Percentiles rank a stretch among this genome's conserved stretches.
Evolutionary conservation across 192 early-diverging fungal genomes (phyloP).

Genomic region (Coemansia sp.): DNA sequence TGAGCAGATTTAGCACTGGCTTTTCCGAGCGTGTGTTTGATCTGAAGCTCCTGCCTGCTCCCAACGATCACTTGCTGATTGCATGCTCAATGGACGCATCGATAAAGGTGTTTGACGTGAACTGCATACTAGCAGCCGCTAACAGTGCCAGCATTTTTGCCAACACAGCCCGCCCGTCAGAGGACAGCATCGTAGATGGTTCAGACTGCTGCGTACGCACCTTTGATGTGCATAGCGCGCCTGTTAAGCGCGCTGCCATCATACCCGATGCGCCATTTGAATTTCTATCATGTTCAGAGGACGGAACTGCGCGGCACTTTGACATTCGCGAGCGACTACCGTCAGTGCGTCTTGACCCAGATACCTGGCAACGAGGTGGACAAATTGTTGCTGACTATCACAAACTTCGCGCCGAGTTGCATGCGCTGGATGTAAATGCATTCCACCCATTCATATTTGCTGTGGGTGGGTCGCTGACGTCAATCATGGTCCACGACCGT

Average conservation of each 20-base stretch:
- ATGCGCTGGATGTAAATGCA: constrained; percentile 59
- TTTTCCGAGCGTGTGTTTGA: constrained; percentile 81
- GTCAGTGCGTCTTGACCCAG: constrained; percentile 5
- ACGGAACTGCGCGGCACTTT: constrained; percentile 63
- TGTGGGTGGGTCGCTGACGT: constrained; percentile 61
- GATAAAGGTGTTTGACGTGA: constrained; percentile 62
- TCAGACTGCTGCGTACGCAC: constrained; percentile 42
- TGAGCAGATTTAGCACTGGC: constrained; percentile 57
- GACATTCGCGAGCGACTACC: constrained; percentile 57
- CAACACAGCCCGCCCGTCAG: background rate
- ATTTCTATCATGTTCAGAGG: constrained; percentile 65
- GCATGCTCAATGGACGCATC: constrained; percentile 68
- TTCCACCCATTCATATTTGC: constrained; percentile 61
- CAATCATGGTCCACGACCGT: constrained; percentile 58
- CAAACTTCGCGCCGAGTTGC: constrained; percentile 49
- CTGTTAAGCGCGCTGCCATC: constrained; percentile 58
- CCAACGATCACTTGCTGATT: constrained; percentile 62
- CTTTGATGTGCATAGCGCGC: constrained; percentile 57
- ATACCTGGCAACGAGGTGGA: constrained; percentile 4
- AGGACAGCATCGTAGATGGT: constrained; percentile 15
- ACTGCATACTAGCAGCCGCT: constrained; percentile 19
- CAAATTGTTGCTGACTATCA: constrained; percentile 58
- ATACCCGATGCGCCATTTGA: constrained; percentile 57
- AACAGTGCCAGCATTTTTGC: constrained; percentile 5
- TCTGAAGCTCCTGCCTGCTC: constrained; percentile 67